Evolutionary conservation across 169 alveolate genomes (phyloP), one percentile per base, ranked within the genome.

Genomic region (Neospora caninum): DNA sequence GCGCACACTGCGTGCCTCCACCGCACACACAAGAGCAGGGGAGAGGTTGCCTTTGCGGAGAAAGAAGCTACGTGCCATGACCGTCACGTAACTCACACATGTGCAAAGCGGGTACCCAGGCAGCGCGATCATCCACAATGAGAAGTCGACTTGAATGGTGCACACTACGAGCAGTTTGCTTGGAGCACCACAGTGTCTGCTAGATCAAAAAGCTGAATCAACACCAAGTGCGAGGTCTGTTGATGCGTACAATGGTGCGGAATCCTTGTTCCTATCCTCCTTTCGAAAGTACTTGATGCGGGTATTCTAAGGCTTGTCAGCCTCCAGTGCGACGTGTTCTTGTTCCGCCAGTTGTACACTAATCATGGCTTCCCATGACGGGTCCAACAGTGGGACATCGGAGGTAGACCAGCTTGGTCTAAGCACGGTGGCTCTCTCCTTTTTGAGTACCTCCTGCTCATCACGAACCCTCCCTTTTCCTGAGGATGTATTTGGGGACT

Each of bases 301-400:
- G 43, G 34, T 34, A 25, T 39, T 22, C 53, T 78, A 16, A 42
- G 87, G 27, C 27, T 34, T 10, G 45, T 78, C 53, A 6, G 53
- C 27, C 43, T 78, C 45, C 31, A 16, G 87, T 78, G 27, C 31
- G 45, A 34, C 25, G 53, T 78, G 45, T 78, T 34, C 53, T 10
- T 78, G 7, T 39, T 9, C 87, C 42, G 39, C 43, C 45, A 78
- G 87, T 4, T 78, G 87, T 34, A 34, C 45, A 39, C 53, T 78
- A 6, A 78, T 10, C 87, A 78, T 78, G 87, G 29, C 45, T 78
- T 78, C 87, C 20, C 87, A 78, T 0, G 87, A 78, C 0, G 41
- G 53, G 34, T 78, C 87, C 43, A 78, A 45, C 7, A 78, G 43
- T 39, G 87, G 87, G 45, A 78, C 29, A 78, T 78, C 87, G 53